phyloP scores from a whole-genome alignment of 1,284 basidiomycete genomes.

The Stygiomarasmius scandens region DNA sequence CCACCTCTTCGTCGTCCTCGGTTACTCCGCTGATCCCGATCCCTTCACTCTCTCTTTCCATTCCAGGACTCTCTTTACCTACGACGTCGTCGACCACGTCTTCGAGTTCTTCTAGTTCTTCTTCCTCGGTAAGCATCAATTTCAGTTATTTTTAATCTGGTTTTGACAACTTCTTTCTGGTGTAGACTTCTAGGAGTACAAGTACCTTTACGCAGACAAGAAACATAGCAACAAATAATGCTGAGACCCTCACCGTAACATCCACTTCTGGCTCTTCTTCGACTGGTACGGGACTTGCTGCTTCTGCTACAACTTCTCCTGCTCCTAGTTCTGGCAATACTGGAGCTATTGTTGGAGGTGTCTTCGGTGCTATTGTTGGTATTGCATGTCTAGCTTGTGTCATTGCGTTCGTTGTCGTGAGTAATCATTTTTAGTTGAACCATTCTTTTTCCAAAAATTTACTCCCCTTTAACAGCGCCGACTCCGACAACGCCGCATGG shows the following conservation, averaged over 20 bases:
- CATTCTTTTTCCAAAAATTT: neutral
- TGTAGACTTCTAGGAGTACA: too few species aligned
- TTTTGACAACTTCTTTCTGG: too few species aligned
- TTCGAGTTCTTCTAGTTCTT: neutral
- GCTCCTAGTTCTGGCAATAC: constrained; percentile 12
- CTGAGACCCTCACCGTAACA: too few species aligned
- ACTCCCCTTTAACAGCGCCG: constrained; percentile 12
- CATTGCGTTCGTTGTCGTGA: constrained; percentile 17
- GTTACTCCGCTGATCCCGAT: too few species aligned
- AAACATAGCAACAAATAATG: too few species aligned
- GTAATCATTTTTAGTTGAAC: neutral
- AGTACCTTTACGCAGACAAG: too few species aligned
- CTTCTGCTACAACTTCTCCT: neutral
- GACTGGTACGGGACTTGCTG: constrained; percentile 14
- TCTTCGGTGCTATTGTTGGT: constrained; percentile 18
- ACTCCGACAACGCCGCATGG: constrained; percentile 7
- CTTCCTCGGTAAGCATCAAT: neutral
- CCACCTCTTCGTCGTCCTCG: too few species aligned
- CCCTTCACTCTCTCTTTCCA: too few species aligned
- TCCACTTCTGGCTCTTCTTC: neutral
- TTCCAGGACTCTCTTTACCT: too few species aligned
- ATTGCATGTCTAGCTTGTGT: constrained; percentile 14
- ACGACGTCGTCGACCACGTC: neutral
- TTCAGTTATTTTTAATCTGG: too few species aligned
- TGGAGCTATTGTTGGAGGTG: constrained; percentile 18